Evolutionary conservation across 23 red algal species (phyloP).

Genomic region (Pyropia yezoensis): DNA sequence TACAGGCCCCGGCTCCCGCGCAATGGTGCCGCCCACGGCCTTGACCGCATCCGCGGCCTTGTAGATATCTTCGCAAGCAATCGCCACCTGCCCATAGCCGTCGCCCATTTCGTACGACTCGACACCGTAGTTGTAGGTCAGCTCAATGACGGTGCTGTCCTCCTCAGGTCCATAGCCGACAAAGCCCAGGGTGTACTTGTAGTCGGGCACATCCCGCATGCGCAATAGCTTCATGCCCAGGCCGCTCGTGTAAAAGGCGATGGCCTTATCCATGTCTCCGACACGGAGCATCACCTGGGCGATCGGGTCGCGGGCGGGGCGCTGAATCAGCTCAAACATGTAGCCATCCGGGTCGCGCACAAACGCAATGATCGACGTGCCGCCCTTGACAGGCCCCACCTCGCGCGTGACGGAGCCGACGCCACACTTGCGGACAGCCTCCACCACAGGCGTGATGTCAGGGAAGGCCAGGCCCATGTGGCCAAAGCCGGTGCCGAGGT

Average conservation of each 20-base stretch:
- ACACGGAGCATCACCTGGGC: constrained; percentile 60
- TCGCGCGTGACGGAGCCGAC: constrained; percentile 32
- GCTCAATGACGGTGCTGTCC: constrained; percentile 41
- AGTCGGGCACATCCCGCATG: constrained; percentile 19
- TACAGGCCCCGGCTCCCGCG: constrained; percentile 60
- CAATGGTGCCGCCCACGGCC: constrained; percentile 26
- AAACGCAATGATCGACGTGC: constrained; percentile 32
- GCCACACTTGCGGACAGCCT: constrained; percentile 22
- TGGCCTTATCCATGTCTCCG: constrained; percentile 30
- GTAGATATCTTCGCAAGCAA: constrained; percentile 61
- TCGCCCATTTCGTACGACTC: constrained; percentile 34
- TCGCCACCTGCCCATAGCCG: constrained; percentile 73
- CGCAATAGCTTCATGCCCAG: constrained; percentile 57
- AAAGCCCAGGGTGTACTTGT: constrained; percentile 46
- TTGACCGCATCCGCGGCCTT: constrained; percentile 46
- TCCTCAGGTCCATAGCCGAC: constrained; percentile 58
- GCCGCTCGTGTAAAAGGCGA: constrained; percentile 26
- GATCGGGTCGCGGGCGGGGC: constrained; percentile 40
- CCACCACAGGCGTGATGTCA: constrained; percentile 14
- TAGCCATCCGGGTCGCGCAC: constrained; percentile 57
- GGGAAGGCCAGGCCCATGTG: constrained; percentile 47
- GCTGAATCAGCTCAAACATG: constrained; percentile 47
- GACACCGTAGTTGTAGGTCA: constrained; percentile 59
- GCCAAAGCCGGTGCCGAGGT: constrained; percentile 47
- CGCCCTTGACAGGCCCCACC: constrained; percentile 34